Evolutionary conservation across 2,329 filamentous ascomycete species (phyloP), one percentile per base, ranked within the genome.

Genomic region (Endoconidiophora polonica): DNA sequence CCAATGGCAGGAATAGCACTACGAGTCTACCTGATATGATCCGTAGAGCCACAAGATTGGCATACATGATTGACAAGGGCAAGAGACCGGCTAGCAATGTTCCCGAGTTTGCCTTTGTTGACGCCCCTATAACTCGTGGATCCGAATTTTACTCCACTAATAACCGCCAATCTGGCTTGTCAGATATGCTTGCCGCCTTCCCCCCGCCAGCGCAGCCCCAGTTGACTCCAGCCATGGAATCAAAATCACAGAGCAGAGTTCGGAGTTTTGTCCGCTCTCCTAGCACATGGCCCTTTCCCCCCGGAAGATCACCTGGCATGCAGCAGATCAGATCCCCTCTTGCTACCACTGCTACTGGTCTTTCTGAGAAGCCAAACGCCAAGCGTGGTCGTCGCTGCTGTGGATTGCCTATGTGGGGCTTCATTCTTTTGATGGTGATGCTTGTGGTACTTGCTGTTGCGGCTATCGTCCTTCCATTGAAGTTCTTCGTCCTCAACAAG

Each of bases 11-110:
- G 59, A 88, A 86, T 3, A 95, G 88, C 61, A 70, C 94, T 55
- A 96, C 91, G 1, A 95, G 88, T 64, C 68, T 98, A 53, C 83
- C 88, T 0, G 91, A 96, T 61, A 68, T 98, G 54, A 96, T 98
- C 57, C 75, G 79, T 59, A 77, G 91, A 57, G 91, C 91, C 9
- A 96, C 90, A 0, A 79, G 78, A 56, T 68, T 96, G 37, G 90
- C 88, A 14, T 77, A 85, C 0, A 87, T 94, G 64, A 79, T 98
- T 52, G 90, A 96, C 58, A 80, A 80, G 56, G 90, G 90, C 10
- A 81, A 69, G 55, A 68, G 77, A 56, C 77, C 77, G 24, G 75
- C 68, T 20, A 81, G 77, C 58, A 70, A 72, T 14, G 65, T 77
- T 45, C 29, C 36, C 40, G 70, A 73, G 18, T 59, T 78, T 12